A percentile compares a stretch with the other conserved stretches of the same genome.
These are phyloP conservation scores for Mycosarcoma mackinlayi DNA, from an alignment of 1,284 basidiomycete species.

Conservation along the genomic window DNA sequence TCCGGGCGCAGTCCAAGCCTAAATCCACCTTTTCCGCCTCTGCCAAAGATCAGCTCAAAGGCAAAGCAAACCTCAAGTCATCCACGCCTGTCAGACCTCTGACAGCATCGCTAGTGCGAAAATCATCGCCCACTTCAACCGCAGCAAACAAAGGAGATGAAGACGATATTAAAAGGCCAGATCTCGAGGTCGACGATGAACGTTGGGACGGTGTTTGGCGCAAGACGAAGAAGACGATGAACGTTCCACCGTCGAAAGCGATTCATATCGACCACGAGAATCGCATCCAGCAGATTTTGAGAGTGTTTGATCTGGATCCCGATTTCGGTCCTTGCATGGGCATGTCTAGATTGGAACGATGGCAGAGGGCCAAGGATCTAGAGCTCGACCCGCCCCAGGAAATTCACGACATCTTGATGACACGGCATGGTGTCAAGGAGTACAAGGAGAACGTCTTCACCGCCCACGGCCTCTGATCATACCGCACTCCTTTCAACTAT, in stretches of 20 bases:
- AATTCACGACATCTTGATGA: constrained; percentile 71
- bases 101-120: constrained; percentile 20
- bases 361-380: constrained; percentile 83
- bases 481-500: not conserved
- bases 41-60: constrained; percentile 35
- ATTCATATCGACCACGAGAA: constrained; percentile 60
- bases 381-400: constrained; percentile 85
- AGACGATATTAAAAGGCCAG: constrained; percentile 15
- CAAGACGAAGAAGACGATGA: constrained; percentile 44
- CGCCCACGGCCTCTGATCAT: constrained; percentile 28
- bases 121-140: constrained; percentile 6
- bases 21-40: constrained; percentile 38
- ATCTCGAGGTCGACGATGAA: constrained; percentile 50
- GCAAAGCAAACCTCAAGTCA: constrained; percentile 18
- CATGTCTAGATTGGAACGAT: constrained; percentile 83
- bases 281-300: constrained; percentile 63
- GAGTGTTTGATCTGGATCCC: constrained; percentile 65
- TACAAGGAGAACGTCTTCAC: constrained; percentile 44
- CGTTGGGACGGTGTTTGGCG: constrained; percentile 58
- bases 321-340: constrained; percentile 85
- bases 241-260: constrained; percentile 35
- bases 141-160: constrained; percentile 12
- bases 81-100: constrained; percentile 17
- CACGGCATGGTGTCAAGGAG: constrained; percentile 52
- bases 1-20: constrained; percentile 43